Base-by-base conservation (phyloP, 345 rosid species). In the Turnera subulata region DNA sequence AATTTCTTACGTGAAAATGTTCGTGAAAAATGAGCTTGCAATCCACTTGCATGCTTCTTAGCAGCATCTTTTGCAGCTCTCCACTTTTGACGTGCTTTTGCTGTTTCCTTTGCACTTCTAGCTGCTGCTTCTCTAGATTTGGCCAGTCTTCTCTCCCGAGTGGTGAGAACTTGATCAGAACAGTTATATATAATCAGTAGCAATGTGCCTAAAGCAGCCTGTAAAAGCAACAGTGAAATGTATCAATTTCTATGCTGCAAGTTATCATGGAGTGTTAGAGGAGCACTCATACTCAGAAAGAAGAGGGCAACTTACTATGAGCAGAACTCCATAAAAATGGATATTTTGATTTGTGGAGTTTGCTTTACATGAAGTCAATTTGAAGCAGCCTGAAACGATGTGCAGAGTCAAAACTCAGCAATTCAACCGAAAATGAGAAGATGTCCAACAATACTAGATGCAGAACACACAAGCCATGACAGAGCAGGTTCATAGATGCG, bases 101-200 rank as follows among this genome's bases (percentile, higher is more conserved):
- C 90, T 52, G 80, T 82, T 77, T 80, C 84, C 57, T 73, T 74
- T 51, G 82, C 85, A 60, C 72, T 81, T 71, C 69, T 83, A 50
- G 86, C 97, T 0, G 97, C 96, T 59, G 96, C 81, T 66, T 87
- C 96, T 63, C 97, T 83, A 57, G 96, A 80, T 58, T 89, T 85
- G 7, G 97, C 85, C 37, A 73, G 67, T 63, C 95, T 80, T 56
- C 85, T 84, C 53, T 88, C 91, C 66, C 94, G 80, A 24, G 80
- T 82, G 29, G 82, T 66, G 26, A 89, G 74, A 59, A 93, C 81
- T 78, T 89, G 99, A 59, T 84, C 99, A 13, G 91, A 89, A 65
- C 90, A 93, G 48, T 89, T 85, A 82, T 93, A 87, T 58, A 93
- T 76, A 71, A 89, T 81, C 50, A 93, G 84, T 11, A 93, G 78